Evolutionary conservation across 202 grass and related monocot genomes (phyloP).

Genomic region (Digitaria exilis): DNA sequence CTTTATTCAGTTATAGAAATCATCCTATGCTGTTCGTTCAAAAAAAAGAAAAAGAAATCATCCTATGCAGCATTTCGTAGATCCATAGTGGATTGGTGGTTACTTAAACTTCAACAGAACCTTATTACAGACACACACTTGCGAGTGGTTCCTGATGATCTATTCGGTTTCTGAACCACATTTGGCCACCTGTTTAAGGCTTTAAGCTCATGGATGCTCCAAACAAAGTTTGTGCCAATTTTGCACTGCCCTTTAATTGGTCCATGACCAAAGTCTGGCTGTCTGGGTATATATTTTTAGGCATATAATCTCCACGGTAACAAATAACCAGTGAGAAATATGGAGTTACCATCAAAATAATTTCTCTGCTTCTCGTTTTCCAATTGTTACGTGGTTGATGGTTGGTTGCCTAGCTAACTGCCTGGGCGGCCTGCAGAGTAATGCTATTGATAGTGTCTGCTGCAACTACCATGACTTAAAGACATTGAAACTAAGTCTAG

Average conservation of each 20-base stretch:
- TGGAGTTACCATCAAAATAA: neutral
- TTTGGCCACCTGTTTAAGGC: neutral
- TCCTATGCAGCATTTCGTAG: neutral
- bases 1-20: neutral
- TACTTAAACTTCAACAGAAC: neutral
- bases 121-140: neutral
- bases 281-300: neutral
- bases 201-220: neutral
- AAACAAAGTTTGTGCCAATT: neutral
- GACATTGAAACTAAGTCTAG: neutral
- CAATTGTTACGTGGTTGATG: neutral
- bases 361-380: neutral
- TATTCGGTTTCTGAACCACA: neutral
- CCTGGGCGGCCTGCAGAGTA: neutral
- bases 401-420: neutral
- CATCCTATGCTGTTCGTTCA: neutral
- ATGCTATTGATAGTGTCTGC: conserved; percentile 14
- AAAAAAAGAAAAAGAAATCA: too few relatives aligned
- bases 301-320: neutral
- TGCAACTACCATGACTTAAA: conserved; percentile 28
- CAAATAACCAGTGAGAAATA: neutral
- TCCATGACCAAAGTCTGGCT: neutral
- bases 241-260: neutral
- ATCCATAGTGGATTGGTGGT: neutral
- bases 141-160: neutral